A percentile compares a stretch with the other conserved stretches of the same genome.
These are phyloP conservation scores for Flaveria ramosissima DNA, from an alignment of 129 eudicot genomes.

Conservation along the genomic window DNA sequence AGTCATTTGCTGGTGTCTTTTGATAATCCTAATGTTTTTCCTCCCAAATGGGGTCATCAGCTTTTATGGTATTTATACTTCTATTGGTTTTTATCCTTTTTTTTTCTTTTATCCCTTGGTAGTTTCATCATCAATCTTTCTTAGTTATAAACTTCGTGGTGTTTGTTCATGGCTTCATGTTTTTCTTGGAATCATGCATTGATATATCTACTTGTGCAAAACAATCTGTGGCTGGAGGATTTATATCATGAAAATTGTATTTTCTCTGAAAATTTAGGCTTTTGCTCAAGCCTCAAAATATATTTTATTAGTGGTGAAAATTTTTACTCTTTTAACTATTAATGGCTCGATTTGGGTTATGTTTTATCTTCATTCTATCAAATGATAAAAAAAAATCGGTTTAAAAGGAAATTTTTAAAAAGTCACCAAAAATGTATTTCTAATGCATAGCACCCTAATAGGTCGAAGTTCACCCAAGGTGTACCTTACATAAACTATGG, in stretches of 20 bases:
- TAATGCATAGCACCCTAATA: neutral
- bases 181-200: neutral
- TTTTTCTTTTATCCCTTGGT: neutral
- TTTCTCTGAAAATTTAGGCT: neutral
- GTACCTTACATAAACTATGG: neutral
- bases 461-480: neutral
- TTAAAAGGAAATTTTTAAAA: neutral
- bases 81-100: neutral
- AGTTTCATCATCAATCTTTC: neutral
- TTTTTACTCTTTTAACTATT: neutral
- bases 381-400: neutral
- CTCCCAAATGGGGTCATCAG: constrained; percentile 86
- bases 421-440: neutral
- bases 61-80: constrained; percentile 69
- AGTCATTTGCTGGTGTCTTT: constrained; percentile 82
- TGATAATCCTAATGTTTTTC: constrained; percentile 89
- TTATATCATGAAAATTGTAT: neutral
- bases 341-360: neutral
- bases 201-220: neutral
- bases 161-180: neutral
- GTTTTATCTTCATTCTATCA: neutral
- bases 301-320: neutral
- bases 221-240: neutral
- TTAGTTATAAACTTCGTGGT: neutral
- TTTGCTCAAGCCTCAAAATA: neutral